These are phyloP conservation scores for Kwoniella europaea DNA, from an alignment of 768 basidiomycete genomes.

Conservation along the genomic window DNA sequence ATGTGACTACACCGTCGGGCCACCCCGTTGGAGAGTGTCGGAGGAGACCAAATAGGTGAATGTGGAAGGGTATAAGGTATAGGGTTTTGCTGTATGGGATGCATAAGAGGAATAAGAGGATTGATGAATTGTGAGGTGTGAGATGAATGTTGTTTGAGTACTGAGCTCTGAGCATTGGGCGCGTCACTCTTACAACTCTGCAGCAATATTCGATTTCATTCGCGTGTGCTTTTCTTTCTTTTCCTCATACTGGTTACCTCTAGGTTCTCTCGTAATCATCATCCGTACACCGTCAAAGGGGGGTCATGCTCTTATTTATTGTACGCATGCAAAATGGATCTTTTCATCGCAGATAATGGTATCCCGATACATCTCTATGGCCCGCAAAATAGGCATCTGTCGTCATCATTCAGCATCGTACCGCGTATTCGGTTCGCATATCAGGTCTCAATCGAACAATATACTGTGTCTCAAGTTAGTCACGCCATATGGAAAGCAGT, in stretches of 20 bases:
- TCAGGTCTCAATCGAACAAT: not conserved
- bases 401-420: not conserved
- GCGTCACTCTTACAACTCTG: not conserved
- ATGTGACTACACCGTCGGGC: no score
- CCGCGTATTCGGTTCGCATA: not conserved
- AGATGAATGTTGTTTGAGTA: not conserved
- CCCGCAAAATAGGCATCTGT: not conserved
- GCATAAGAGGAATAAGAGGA: not conserved
- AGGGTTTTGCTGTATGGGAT: not conserved
- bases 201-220: not conserved
- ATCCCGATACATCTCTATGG: not conserved
- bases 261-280: not conserved
- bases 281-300: not conserved
- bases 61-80: not conserved
- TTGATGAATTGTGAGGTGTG: no score
- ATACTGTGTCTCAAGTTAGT: not conserved
- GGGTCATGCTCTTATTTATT: not conserved
- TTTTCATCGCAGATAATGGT: not conserved
- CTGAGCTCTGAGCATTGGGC: not conserved
- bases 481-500: no score
- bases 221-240: conserved; percentile 6
- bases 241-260: not conserved
- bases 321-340: not conserved
- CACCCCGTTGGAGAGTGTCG: no score
- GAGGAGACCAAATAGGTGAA: not conserved